Evolutionary conservation across 805 yeast species (phyloP).

Genomic region (Barnettozyma pratensis): DNA sequence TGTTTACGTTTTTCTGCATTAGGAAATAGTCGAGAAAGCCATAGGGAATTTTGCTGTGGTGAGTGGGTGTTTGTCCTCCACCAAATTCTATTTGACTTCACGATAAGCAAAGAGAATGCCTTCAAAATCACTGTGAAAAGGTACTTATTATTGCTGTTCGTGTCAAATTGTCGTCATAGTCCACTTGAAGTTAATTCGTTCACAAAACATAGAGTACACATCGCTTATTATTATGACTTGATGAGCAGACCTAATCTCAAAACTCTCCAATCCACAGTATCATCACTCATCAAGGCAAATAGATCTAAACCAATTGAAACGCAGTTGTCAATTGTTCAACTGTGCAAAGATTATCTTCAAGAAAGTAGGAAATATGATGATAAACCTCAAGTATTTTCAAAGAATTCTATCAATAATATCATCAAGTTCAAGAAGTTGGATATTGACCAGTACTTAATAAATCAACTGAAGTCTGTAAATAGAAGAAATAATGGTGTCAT

Average conservation of each 20-base stretch:
- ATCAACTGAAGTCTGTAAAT: neutral
- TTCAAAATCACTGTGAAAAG: neutral
- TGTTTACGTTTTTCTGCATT: conserved; percentile 6
- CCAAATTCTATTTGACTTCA: too few relatives aligned
- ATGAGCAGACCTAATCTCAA: neutral
- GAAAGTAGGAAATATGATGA: neutral
- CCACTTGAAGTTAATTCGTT: too few relatives aligned
- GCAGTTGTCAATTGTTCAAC: neutral
- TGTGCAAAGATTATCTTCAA: conserved; percentile 2
- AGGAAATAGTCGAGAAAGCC: neutral
- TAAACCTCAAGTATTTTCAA: neutral
- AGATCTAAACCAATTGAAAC: neutral
- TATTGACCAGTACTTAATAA: conserved; percentile 40
- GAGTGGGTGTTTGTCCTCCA: too few relatives aligned
- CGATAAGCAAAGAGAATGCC: too few relatives aligned
- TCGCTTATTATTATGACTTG: neutral
- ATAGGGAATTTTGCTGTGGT: too few relatives aligned
- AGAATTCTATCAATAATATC: conserved; percentile 1
- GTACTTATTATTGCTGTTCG: too few relatives aligned
- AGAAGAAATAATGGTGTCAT: neutral
- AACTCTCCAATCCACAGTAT: neutral
- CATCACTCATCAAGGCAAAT: neutral
- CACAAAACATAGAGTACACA: too few relatives aligned
- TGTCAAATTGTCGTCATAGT: too few relatives aligned
- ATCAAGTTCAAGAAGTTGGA: conserved; percentile 52